These are phyloP conservation scores for Dichomitus squalens DNA, from an alignment of 1,284 basidiomycete genomes.

Conservation along the genomic window DNA sequence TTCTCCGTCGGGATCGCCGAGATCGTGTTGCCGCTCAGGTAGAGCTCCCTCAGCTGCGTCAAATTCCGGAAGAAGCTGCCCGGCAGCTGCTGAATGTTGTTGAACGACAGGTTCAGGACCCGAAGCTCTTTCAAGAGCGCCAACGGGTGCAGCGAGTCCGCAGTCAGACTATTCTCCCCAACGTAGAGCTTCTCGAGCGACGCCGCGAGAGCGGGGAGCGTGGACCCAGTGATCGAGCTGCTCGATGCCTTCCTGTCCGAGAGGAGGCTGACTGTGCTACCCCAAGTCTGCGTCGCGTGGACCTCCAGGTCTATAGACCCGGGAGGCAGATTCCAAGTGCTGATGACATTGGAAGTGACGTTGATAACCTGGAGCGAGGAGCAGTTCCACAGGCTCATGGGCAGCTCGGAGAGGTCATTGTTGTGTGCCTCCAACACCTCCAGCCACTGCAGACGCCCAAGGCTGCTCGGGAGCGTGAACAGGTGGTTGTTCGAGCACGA, in stretches of 20 bases:
- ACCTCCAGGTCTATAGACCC: constrained; percentile 21
- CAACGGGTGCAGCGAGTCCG: constrained; percentile 80
- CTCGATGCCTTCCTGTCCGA: constrained; percentile 49
- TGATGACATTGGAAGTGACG: constrained; percentile 87
- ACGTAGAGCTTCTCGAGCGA: constrained; percentile 82
- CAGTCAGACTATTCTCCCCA: constrained; percentile 88
- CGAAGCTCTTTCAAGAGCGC: constrained; percentile 77
- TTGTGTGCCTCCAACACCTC: constrained; percentile 86
- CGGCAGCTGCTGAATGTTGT: constrained; percentile 92
- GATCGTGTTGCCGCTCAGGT: constrained; percentile 92
- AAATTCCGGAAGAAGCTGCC: constrained; percentile 76
- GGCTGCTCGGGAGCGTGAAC: constrained; percentile 73
- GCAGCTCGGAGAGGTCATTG: constrained; percentile 85
- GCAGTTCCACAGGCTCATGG: constrained; percentile 85
- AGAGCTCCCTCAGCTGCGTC: constrained; percentile 78
- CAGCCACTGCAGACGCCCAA: constrained; percentile 82
- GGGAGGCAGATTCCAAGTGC: constrained; percentile 67
- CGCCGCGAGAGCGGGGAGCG: constrained; percentile 68
- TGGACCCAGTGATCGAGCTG: constrained; percentile 33
- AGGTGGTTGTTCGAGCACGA: constrained; percentile 93
- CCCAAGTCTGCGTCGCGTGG: constrained; percentile 7
- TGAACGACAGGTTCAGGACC: constrained; percentile 94
- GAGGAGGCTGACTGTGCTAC: constrained; percentile 15
- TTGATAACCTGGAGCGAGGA: constrained; percentile 78
- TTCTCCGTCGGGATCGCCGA: constrained; percentile 91